Percentiles rank a stretch among this genome's conserved stretches.
These are phyloP conservation scores for Stagonosporopsis vannaccii DNA, from an alignment of 2,329 filamentous ascomycete species.

Conservation along the genomic window DNA sequence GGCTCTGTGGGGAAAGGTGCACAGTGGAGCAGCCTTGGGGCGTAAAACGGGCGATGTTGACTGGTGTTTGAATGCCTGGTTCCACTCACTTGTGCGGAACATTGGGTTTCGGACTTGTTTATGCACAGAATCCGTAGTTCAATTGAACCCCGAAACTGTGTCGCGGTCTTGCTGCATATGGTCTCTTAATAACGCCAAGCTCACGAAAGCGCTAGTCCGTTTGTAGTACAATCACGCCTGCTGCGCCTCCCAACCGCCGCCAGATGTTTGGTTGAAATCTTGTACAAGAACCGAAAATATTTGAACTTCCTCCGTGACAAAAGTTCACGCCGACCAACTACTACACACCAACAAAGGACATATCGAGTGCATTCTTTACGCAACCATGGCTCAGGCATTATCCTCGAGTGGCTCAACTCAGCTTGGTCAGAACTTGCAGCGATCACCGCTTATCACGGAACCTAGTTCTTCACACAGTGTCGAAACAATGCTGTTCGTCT, in stretches of 20 bases:
- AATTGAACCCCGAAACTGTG: too few relatives aligned
- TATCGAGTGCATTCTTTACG: background rate
- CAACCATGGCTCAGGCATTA: background rate
- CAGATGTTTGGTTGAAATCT: background rate
- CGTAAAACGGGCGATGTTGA: too few relatives aligned
- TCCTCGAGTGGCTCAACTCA: background rate
- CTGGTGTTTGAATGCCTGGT: too few relatives aligned
- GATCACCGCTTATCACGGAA: conserved; percentile 16
- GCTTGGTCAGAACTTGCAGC: background rate
- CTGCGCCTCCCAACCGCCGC: background rate
- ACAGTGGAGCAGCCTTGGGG: too few relatives aligned
- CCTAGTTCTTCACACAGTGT: conserved; percentile 5
- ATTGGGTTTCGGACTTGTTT: too few relatives aligned
- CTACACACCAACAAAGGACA: background rate
- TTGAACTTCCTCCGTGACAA: too few relatives aligned
- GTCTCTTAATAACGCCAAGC: too few relatives aligned
- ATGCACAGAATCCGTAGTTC: too few relatives aligned
- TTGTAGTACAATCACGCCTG: background rate
- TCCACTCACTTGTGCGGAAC: too few relatives aligned
- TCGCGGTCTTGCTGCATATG: too few relatives aligned
- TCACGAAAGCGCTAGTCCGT: background rate
- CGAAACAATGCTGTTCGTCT: conserved; percentile 13
- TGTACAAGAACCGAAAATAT: background rate
- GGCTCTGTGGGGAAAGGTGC: too few relatives aligned
- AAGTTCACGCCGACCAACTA: background rate